Base-by-base conservation (phyloP, 1,284 basidiomycete species). In the Flammula alnicola region DNA sequence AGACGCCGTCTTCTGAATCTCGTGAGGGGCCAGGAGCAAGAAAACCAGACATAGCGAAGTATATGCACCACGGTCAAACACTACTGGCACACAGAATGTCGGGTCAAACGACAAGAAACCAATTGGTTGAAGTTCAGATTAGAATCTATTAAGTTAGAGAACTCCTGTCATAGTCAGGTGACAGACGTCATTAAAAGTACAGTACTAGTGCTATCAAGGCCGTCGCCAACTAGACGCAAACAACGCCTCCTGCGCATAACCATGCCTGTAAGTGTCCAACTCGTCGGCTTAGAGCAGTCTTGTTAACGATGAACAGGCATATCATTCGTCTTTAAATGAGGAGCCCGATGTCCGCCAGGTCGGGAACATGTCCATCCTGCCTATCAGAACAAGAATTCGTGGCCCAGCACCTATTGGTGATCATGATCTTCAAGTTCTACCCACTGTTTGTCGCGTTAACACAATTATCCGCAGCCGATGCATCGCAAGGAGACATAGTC, bases 271-370 rank as follows among this genome's bases (percentile, higher is more conserved):
- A 73, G 83, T 72, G 3, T 19, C 43, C 44, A 32, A 9, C 33
- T 44, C 29, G 44, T 33, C 32, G n/a, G 17, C 38, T 19, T 32
- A 22, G 17, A 22, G n/a, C 9, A 19, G 26, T 5, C 9, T 6
- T 17, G 29, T 32, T 56, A 19, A 63, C 26, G 17, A 49, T 41
- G 30, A 33, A 17, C 60, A 97, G 95, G 95, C 95, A 20, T 99
- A 99, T 66, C 97, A 99, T 72, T 98, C 96, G 3, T 79, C 91
- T 1, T 88, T 95, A 72, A 98, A 98, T 70, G 92, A 97, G 57
- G 83, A 88, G 45, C 78, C 83, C 17, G 88, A 95, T 65, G 80
- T 85, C 31, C 81, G 91, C 50, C 84, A 87, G 63, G 86, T 95
- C 52, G 97, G 96, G 49, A 98, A 97, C 71, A 86, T 95, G 71